These are phyloP conservation scores for Schizosaccharomyces lindneri DNA, from an alignment of 805 yeast genomes.

Conservation along the genomic window DNA sequence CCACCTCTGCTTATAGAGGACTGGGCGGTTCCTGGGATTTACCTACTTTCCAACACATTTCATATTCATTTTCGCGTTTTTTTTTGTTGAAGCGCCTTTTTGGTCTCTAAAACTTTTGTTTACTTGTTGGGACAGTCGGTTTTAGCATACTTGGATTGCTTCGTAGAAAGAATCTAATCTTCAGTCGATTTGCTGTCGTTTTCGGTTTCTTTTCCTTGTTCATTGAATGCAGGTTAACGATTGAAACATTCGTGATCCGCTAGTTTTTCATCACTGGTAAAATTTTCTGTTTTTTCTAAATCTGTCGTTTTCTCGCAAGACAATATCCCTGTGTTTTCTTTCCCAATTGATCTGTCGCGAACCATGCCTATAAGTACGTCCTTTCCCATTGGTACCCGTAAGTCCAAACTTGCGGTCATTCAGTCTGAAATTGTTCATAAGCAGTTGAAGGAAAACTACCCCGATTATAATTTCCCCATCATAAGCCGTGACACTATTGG, in stretches of 20 bases:
- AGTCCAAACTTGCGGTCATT: conserved; percentile 61
- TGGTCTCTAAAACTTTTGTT: too few relatives aligned
- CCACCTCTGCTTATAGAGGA: too few relatives aligned
- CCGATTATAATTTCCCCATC: conserved; percentile 46
- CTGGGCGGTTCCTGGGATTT: too few relatives aligned
- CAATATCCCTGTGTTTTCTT: background rate
- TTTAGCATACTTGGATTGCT: too few relatives aligned
- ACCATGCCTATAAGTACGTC: background rate
- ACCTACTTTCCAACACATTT: too few relatives aligned
- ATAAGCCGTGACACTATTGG: conserved; percentile 69
- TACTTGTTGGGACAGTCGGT: too few relatives aligned
- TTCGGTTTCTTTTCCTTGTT: background rate
- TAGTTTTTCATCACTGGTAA: background rate
- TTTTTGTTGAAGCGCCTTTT: too few relatives aligned
- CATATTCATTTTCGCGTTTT: too few relatives aligned
- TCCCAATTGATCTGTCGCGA: background rate
- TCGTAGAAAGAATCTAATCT: background rate
- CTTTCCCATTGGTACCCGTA: conserved; percentile 50
- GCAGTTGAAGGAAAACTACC: conserved; percentile 31
- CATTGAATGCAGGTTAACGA: background rate
- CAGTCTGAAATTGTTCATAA: conserved; percentile 58
- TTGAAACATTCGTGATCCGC: background rate
- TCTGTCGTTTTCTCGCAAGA: background rate
- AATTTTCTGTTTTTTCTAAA: background rate
- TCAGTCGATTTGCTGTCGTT: background rate